A percentile compares a stretch with the other conserved stretches of the same genome.
Conservation (phyloP, 179 eudicot species). For the Silene vulgaris region DNA sequence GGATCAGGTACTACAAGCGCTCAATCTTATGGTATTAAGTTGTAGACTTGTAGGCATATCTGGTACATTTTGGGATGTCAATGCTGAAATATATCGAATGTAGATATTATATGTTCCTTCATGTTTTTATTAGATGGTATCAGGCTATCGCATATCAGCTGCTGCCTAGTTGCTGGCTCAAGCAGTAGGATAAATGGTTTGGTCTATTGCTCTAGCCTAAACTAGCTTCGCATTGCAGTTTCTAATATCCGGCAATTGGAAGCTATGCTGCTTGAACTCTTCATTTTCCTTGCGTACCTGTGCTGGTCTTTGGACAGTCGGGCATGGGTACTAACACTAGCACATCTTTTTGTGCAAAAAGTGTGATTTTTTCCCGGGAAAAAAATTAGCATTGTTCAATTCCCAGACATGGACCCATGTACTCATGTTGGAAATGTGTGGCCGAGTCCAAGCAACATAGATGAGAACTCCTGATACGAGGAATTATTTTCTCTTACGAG, state of each 20-base stretch:
- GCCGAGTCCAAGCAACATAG: constrained; percentile 1
- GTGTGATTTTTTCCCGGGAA: neutral
- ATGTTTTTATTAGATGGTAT: neutral
- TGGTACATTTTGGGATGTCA: neutral
- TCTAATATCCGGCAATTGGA: constrained; percentile 1
- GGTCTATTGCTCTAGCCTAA: constrained; percentile 4
- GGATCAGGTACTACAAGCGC: constrained; percentile 63
- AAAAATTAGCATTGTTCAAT: neutral
- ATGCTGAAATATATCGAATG: neutral
- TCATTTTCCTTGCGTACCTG: neutral
- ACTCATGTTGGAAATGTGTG: neutral
- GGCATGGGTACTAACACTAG: neutral
- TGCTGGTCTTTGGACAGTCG: neutral
- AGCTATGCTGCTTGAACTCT: neutral
- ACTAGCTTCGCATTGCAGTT: neutral
- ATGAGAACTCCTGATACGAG: neutral
- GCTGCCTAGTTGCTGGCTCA: neutral
- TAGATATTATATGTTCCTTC: neutral
- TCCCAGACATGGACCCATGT: neutral
- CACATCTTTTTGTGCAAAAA: neutral
- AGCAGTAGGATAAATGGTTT: neutral
- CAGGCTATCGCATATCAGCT: constrained; percentile 5
- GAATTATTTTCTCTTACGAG: neutral
- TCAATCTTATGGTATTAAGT: neutral
- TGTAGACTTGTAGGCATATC: neutral